Evolutionary conservation across 805 yeast species (phyloP).

Genomic region (Zygotorulaspora chibaensis): DNA sequence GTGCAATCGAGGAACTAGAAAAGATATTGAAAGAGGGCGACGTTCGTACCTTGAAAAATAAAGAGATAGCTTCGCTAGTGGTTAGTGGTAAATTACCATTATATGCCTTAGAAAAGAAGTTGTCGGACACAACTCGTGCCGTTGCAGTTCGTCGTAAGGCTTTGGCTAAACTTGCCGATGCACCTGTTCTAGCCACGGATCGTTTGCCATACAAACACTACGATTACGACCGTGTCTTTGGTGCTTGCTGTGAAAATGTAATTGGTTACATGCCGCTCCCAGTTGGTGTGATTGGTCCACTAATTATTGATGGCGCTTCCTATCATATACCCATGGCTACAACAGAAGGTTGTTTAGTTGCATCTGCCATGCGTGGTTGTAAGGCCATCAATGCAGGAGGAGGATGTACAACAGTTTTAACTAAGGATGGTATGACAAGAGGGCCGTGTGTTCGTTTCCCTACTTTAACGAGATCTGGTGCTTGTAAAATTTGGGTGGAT

Average conservation of each 20-base stretch:
- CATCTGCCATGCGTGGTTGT: slow-evolving; percentile 98
- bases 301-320: slow-evolving; percentile 82
- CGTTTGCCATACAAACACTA: slow-evolving; percentile 77
- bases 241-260: slow-evolving; percentile 98
- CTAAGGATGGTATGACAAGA: slow-evolving; percentile 98
- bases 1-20: slow-evolving; percentile 61
- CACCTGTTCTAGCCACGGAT: slow-evolving; percentile 68
- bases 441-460: slow-evolving; percentile 97
- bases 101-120: slow-evolving; percentile 90
- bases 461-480: slow-evolving; percentile 80
- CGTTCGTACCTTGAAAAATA: slow-evolving; percentile 59
- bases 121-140: slow-evolving; percentile 86
- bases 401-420: slow-evolving; percentile 86
- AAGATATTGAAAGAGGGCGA: slow-evolving; percentile 66
- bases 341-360: slow-evolving; percentile 97
- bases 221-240: slow-evolving; percentile 93
- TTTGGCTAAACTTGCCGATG: slow-evolving; percentile 76
- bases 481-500: slow-evolving; percentile 92
- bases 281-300: slow-evolving; percentile 96
- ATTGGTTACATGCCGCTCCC: slow-evolving; percentile 96
- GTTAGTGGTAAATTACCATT: slow-evolving; percentile 77
- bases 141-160: slow-evolving; percentile 89
- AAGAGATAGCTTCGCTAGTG: slow-evolving; percentile 70
- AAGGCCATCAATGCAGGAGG: slow-evolving; percentile 97
- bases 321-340: slow-evolving; percentile 98